Conservation (phyloP, 2,329 filamentous ascomycete species). For the Ceratocystis ficicola region DNA sequence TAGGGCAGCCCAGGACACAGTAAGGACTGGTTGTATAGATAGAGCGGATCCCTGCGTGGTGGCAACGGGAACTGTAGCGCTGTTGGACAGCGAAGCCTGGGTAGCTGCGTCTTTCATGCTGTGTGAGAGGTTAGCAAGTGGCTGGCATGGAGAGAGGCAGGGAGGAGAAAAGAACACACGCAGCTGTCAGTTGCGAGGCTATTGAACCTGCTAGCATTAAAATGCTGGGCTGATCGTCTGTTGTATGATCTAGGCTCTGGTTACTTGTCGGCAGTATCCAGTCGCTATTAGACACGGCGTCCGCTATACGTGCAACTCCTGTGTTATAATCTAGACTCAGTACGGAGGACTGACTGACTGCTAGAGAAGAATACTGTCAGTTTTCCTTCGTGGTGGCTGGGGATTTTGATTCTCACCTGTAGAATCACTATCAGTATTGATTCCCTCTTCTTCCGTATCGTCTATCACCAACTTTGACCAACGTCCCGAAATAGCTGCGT, state of each 20-base stretch:
- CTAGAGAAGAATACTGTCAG: background rate
- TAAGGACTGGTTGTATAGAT: slow-evolving; percentile 23
- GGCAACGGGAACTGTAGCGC: slow-evolving; percentile 15
- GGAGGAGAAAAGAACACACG: slow-evolving; percentile 23
- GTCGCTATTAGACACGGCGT: slow-evolving; percentile 13
- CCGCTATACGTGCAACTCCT: background rate
- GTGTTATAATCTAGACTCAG: background rate
- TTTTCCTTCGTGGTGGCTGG: background rate
- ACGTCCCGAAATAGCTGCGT: slow-evolving; percentile 17
- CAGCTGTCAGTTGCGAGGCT: slow-evolving; percentile 25
- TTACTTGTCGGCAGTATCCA: background rate
- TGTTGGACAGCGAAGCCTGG: background rate
- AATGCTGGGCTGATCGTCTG: background rate
- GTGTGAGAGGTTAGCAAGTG: background rate
- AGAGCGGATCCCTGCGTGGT: slow-evolving; percentile 23
- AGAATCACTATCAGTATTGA: slow-evolving; percentile 16
- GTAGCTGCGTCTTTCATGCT: slow-evolving; percentile 13
- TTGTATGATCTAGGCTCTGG: slow-evolving; percentile 7
- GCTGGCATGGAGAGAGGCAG: background rate
- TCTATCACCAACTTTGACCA: slow-evolving; percentile 9
- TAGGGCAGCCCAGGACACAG: slow-evolving; percentile 26
- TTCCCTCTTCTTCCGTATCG: slow-evolving; percentile 9
- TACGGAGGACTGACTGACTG: background rate
- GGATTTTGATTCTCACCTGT: background rate
- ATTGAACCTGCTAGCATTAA: slow-evolving; percentile 25